These are phyloP conservation scores for Blastobotrys aristatus DNA, from an alignment of 1,139 yeast species.

Conservation along the genomic window DNA sequence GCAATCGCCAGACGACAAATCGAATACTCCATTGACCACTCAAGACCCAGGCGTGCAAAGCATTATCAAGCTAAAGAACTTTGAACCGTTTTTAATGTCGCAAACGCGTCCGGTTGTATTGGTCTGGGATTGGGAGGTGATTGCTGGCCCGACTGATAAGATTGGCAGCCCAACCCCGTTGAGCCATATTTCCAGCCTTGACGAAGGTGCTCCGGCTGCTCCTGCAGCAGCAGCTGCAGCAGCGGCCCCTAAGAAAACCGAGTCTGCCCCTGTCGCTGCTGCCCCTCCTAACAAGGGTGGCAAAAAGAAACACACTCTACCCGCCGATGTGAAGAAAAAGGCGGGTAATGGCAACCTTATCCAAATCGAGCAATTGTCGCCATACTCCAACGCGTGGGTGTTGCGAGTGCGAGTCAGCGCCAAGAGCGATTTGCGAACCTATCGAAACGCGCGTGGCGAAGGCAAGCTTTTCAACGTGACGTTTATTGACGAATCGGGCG, in stretches of 20 bases:
- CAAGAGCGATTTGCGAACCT: conserved; percentile 83
- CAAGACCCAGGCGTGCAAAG: conserved; percentile 2
- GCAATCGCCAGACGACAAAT: conserved; percentile 10
- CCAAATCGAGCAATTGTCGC: conserved; percentile 85
- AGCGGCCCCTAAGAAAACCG: conserved; percentile 1
- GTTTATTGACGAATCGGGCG: conserved; percentile 90
- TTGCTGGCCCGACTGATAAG: conserved; percentile 1
- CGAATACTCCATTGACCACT: neutral
- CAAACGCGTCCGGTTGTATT: conserved; percentile 14
- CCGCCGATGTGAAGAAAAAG: conserved; percentile 1
- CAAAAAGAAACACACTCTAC: neutral
- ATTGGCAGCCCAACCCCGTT: conserved; percentile 13
- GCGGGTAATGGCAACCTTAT: conserved; percentile 34
- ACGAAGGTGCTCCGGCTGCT: conserved; percentile 2
- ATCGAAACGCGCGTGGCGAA: conserved; percentile 82
- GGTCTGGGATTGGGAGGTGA: conserved; percentile 13
- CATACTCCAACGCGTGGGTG: conserved; percentile 87
- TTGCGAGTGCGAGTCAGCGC: conserved; percentile 86
- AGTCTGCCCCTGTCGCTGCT: neutral
- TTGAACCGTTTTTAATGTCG: conserved; percentile 17
- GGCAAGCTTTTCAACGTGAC: conserved; percentile 88
- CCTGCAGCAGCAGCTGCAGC: conserved; percentile 6
- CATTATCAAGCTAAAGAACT: conserved; percentile 13
- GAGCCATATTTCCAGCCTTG: conserved; percentile 4
- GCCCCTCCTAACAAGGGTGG: neutral